phyloP scores from a whole-genome alignment of 2,329 filamentous ascomycete genomes.

The Fusarium piperis region DNA sequence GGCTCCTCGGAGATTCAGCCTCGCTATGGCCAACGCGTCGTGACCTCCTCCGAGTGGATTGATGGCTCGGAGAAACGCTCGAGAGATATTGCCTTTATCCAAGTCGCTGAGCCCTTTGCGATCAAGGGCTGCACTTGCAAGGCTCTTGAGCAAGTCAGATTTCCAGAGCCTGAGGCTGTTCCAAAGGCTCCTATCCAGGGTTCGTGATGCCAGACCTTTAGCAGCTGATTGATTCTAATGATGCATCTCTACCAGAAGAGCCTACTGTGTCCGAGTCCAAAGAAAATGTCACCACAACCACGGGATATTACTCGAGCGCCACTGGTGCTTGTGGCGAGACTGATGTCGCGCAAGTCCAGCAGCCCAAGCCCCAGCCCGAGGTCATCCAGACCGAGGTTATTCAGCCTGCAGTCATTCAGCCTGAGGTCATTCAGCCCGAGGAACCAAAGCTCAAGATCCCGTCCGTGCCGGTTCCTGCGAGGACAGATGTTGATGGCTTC shows the following conservation, averaged over 20 bases:
- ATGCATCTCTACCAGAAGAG: not conserved
- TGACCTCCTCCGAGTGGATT: conserved; percentile 16
- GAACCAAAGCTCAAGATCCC: not conserved
- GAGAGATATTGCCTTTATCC: conserved; percentile 20
- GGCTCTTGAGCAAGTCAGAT: not conserved
- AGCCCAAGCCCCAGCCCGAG: not conserved
- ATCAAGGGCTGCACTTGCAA: conserved; percentile 11
- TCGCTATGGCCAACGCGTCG: conserved; percentile 2
- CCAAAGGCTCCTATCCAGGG: not conserved
- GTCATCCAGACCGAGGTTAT: not conserved
- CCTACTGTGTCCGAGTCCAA: not conserved
- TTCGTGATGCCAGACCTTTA: not conserved
- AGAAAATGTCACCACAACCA: not conserved
- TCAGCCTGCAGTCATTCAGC: not conserved
- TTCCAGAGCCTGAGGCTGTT: not conserved
- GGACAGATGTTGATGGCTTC: not conserved
- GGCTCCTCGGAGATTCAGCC: conserved; percentile 2
- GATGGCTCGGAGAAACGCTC: not conserved
- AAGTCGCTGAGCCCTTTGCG: conserved; percentile 8
- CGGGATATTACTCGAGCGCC: not conserved
- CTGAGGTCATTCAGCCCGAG: not conserved
- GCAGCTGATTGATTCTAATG: not conserved
- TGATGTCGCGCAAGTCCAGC: not conserved
- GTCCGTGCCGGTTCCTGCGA: not conserved
- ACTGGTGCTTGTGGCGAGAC: not conserved